phyloP scores from a whole-genome alignment of 495 filamentous ascomycete genomes.

The Emericellopsis terricola region DNA sequence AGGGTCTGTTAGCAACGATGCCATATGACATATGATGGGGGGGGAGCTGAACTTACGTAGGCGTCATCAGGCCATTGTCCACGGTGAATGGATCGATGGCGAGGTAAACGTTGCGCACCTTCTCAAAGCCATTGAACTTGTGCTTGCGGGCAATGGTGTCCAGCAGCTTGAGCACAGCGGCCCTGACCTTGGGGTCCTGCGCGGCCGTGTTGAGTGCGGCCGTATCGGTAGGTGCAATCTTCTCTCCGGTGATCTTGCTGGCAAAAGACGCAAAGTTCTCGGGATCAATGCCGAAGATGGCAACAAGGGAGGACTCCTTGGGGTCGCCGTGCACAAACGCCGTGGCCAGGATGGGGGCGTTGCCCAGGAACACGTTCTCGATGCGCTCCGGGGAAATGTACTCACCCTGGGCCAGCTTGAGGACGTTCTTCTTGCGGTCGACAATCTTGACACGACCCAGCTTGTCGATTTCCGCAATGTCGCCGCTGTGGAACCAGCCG shows the following conservation, averaged over 20 bases:
- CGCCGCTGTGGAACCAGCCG: conserved; percentile 94
- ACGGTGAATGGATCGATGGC: conserved; percentile 82
- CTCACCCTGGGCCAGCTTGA: conserved; percentile 95
- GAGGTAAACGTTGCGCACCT: conserved; percentile 54
- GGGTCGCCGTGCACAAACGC: conserved; percentile 88
- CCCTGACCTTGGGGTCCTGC: conserved; percentile 47
- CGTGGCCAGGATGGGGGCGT: conserved; percentile 54
- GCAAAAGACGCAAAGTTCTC: conserved; percentile 65
- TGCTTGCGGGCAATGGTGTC: conserved; percentile 65
- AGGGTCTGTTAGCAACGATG: conserved; percentile 15
- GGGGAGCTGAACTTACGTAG: conserved; percentile 54
- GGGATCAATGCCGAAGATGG: conserved; percentile 71
- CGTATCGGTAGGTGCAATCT: conserved; percentile 41
- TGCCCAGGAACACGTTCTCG: conserved; percentile 81
- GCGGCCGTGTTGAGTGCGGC: conserved; percentile 47
- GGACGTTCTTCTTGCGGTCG: conserved; percentile 93
- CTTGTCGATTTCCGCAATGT: conserved; percentile 69
- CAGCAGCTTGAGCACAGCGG: conserved; percentile 60
- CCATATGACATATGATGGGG: background rate
- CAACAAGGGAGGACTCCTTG: conserved; percentile 66
- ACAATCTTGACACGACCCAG: conserved; percentile 82
- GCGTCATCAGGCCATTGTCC: conserved; percentile 87
- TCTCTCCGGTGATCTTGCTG: conserved; percentile 50
- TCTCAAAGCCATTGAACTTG: conserved; percentile 81
- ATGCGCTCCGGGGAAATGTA: conserved; percentile 95